Evolutionary conservation across 345 rosid species (phyloP).

Genomic region (Eucalyptus curtisii): DNA sequence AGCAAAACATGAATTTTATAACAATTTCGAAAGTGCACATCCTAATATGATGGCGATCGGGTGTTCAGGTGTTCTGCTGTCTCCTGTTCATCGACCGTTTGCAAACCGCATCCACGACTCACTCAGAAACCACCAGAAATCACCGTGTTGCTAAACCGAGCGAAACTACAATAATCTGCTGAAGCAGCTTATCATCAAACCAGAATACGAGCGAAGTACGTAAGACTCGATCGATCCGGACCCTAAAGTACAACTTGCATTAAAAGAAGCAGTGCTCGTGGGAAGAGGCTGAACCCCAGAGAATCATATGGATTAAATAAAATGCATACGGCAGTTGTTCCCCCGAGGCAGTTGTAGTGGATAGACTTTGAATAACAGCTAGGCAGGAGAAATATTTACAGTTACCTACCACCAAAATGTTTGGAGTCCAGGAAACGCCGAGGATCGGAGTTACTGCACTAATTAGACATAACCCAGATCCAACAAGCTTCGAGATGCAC

Average conservation of each 20-base stretch:
- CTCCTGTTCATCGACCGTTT: not conserved
- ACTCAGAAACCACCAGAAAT: not conserved
- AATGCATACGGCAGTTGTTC: not conserved
- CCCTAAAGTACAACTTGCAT: not conserved
- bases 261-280: not conserved
- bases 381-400: slow-evolving; percentile 14
- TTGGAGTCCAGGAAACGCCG: not conserved
- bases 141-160: not conserved
- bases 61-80: not conserved
- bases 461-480: not conserved
- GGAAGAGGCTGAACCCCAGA: not conserved
- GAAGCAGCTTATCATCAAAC: not conserved
- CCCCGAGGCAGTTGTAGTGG: not conserved
- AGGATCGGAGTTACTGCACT: not conserved
- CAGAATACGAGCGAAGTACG: not conserved
- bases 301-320: not conserved
- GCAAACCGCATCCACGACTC: not conserved
- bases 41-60: not conserved
- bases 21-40: not conserved
- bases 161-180: not conserved
- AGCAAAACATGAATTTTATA: not conserved
- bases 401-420: slow-evolving; percentile 1
- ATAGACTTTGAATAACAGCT: not conserved
- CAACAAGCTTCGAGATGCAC: not conserved
- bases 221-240: not conserved